phyloP scores from a whole-genome alignment of 2,329 filamentous ascomycete genomes.

The Xylaria hypoxylon region DNA sequence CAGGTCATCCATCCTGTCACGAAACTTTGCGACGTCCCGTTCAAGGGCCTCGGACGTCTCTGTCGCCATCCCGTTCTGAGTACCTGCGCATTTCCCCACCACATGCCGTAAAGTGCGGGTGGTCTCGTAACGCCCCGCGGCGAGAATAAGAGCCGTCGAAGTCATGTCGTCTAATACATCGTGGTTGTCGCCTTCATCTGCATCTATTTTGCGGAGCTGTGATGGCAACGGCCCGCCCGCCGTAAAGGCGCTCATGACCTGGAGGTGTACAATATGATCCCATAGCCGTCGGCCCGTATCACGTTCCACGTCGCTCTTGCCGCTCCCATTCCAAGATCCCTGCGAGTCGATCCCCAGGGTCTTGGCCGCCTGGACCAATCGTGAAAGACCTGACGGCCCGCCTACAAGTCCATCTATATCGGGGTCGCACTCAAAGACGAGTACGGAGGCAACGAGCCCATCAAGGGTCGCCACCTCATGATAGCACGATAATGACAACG shows the following conservation, averaged over 20 bases:
- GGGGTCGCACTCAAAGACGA: slow-evolving; percentile 20
- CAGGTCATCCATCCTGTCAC: slow-evolving; percentile 23
- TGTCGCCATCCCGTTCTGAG: slow-evolving; percentile 13
- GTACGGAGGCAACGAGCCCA: slow-evolving; percentile 17
- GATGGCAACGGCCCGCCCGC: slow-evolving; percentile 16
- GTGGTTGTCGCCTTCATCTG: slow-evolving; percentile 14
- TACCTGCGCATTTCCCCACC: slow-evolving; percentile 8
- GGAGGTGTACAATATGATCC: slow-evolving; percentile 20
- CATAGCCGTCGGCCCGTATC: slow-evolving; percentile 18
- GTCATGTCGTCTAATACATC: slow-evolving; percentile 13
- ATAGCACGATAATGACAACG: slow-evolving; percentile 19
- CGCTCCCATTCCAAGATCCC: slow-evolving; percentile 13
- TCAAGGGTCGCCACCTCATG: slow-evolving; percentile 21
- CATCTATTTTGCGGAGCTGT: slow-evolving; percentile 12
- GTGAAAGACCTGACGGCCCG: slow-evolving; percentile 20
- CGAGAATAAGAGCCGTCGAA: slow-evolving; percentile 14
- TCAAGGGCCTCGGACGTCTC: slow-evolving; percentile 13
- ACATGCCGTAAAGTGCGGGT: slow-evolving; percentile 16
- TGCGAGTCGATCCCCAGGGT: slow-evolving; percentile 13
- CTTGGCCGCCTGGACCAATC: slow-evolving; percentile 17
- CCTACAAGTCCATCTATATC: slow-evolving; percentile 18
- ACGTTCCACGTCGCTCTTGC: slow-evolving; percentile 16
- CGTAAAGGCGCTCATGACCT: slow-evolving; percentile 17
- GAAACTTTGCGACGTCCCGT: slow-evolving; percentile 23
- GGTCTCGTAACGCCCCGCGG: slow-evolving; percentile 17